phyloP scores from a whole-genome alignment of 2,329 filamentous ascomycete genomes.

The Tricladium varicosporioides region DNA sequence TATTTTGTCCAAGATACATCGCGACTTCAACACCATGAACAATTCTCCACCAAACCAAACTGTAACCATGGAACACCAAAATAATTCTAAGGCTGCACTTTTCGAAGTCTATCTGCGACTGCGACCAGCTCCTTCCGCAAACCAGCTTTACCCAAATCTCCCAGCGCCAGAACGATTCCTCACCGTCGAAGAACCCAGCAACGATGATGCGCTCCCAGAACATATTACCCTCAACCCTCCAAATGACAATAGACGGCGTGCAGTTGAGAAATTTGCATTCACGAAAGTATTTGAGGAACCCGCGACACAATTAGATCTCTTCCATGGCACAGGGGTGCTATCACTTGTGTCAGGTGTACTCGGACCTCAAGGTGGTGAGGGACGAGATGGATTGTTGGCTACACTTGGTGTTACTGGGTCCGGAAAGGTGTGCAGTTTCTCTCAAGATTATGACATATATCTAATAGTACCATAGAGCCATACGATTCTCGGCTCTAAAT shows the following conservation, averaged over 20 bases:
- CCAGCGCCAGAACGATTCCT: conserved; percentile 67
- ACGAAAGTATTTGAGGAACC: conserved; percentile 90
- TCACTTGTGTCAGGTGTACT: conserved; percentile 79
- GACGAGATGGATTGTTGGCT: conserved; percentile 84
- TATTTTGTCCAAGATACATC: not conserved
- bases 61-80: conserved; percentile 37
- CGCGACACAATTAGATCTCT: conserved; percentile 80
- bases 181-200: conserved; percentile 63
- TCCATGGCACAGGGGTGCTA: conserved; percentile 74
- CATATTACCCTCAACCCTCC: conserved; percentile 79
- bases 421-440: conserved; percentile 69
- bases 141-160: conserved; percentile 36
- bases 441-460: not conserved
- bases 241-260: conserved; percentile 77
- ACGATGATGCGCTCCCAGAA: conserved; percentile 49
- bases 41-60: not conserved
- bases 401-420: conserved; percentile 94
- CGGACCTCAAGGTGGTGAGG: conserved; percentile 68
- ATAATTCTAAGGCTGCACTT: conserved; percentile 54
- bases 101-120: conserved; percentile 92
- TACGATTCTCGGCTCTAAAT: conserved; percentile 86
- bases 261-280: conserved; percentile 91
- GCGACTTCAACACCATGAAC: not conserved
- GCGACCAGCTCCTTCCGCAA: conserved; percentile 56
- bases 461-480: conserved; percentile 64